Evolutionary conservation across 2,329 filamentous ascomycete genomes (phyloP), one percentile per base, ranked within the genome.

Genomic region (Aspergillus aculeatus): DNA sequence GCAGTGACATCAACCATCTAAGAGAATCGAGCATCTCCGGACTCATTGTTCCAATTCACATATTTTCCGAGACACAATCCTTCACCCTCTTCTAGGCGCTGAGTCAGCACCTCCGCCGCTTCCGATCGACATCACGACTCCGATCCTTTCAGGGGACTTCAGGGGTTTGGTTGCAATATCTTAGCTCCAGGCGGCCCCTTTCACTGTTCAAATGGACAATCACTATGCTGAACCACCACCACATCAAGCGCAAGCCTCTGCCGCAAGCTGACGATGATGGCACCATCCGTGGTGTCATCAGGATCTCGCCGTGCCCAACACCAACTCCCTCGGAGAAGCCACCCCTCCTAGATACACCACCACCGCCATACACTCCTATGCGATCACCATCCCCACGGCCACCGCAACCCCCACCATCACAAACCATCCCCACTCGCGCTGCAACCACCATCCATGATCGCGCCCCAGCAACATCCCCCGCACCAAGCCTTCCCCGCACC

Each of bases 91-190:
- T 54, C 26, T 44, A 41, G 11, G n/a, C 1, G 51, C 38, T 54
- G 52, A 31, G 38, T 54, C 35, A 47, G 38, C 52, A 19, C 35
- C 16, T 54, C 52, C 26, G 41, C 52, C 9, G 3, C 16, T 32
- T 47, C 52, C 52, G 52, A 47, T 47, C 41, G 52, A 54, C 41
- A 54, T 47, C 51, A 54, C 21, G 21, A 44, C 51, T 54, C 51
- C 19, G 47, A 21, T 29, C 16, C 48, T 31, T 54, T 23, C 16
- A 48, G 52, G 52, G n/a, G 24, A 24, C 4, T 52, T 54, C 24
- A 48, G n/a, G 38, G 31, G 19, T 23, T 26, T 14, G 24, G 16
- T 14, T 26, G 38, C n/a, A 11, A 5, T 29, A 54, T n/a, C 44
- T 47, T 35, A 44, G 26, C 26, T 24, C n/a, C n/a, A 48, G n/a